phyloP scores from a whole-genome alignment of 1,139 yeast genomes.

The Eremothecium gossypii region DNA sequence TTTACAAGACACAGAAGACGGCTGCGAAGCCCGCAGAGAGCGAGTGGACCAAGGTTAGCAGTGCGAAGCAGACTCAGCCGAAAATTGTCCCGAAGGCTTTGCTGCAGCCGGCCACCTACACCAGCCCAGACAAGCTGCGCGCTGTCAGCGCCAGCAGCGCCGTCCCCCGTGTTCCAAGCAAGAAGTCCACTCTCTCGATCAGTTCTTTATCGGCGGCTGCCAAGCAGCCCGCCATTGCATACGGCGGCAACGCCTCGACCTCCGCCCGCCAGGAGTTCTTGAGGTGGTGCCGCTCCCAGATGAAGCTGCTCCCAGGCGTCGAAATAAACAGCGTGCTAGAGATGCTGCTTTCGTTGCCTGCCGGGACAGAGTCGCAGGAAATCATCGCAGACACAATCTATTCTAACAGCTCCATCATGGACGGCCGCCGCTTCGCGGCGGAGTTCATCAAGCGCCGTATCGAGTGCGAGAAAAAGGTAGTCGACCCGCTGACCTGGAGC shows the following conservation, averaged over 20 bases:
- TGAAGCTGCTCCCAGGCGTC: conserved; percentile 68
- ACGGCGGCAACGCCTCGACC: conserved; percentile 29
- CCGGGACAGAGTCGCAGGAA: conserved; percentile 61
- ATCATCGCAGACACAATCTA: conserved; percentile 90
- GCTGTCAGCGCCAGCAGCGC: conserved; percentile 19
- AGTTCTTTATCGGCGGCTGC: conserved; percentile 8
- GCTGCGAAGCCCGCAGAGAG: conserved; percentile 7
- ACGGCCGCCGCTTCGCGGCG: conserved; percentile 87
- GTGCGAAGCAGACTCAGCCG: conserved; percentile 4
- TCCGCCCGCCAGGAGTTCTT: conserved; percentile 57
- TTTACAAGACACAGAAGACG: conserved; percentile 9
- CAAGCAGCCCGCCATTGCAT: conserved; percentile 27
- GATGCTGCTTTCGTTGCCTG: conserved; percentile 72
- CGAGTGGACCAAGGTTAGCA: conserved; percentile 27
- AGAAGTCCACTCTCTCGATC: neutral
- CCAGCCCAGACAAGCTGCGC: conserved; percentile 20
- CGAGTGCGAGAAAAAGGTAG: conserved; percentile 53
- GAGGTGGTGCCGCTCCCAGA: conserved; percentile 73
- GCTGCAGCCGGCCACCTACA: conserved; percentile 12
- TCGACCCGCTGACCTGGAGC: conserved; percentile 57
- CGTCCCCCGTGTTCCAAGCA: conserved; percentile 13
- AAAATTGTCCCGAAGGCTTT: conserved; percentile 6
- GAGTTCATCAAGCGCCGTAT: conserved; percentile 78
- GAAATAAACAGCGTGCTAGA: conserved; percentile 68
- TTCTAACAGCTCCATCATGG: conserved; percentile 85